Percentiles rank a stretch among this genome's conserved stretches.
phyloP scores from a whole-genome alignment of 495 filamentous ascomycete genomes.

The Parmelia sp. region DNA sequence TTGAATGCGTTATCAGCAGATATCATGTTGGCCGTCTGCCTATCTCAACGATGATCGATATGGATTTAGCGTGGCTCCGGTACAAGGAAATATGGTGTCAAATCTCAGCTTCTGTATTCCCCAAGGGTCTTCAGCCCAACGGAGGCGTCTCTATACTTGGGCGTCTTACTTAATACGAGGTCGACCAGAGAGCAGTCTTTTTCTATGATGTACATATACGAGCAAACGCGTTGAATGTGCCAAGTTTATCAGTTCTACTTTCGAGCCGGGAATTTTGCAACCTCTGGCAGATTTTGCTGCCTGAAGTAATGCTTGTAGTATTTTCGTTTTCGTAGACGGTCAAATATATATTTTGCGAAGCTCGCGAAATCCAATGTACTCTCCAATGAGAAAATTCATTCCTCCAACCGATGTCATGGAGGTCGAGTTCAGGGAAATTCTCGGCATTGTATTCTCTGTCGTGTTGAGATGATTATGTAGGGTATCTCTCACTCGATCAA shows the following conservation, averaged over 20 bases:
- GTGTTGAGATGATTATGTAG: neutral
- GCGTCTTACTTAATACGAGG: neutral
- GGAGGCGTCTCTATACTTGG: neutral
- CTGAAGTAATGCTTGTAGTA: too few species aligned
- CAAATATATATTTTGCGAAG: neutral
- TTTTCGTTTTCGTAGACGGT: neutral
- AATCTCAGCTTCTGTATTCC: neutral
- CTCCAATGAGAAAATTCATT: neutral
- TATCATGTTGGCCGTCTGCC: neutral
- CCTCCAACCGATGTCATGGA: neutral
- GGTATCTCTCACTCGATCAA: neutral
- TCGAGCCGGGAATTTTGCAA: too few species aligned
- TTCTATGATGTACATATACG: neutral
- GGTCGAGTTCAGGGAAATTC: neutral
- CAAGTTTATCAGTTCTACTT: neutral
- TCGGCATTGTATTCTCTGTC: neutral
- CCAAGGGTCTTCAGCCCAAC: neutral
- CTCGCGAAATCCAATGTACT: neutral
- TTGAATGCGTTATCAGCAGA: neutral
- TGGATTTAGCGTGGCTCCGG: neutral
- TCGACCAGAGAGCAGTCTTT: neutral
- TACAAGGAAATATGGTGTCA: neutral
- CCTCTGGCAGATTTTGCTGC: too few species aligned
- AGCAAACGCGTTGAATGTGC: neutral
- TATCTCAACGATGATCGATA: neutral